Percentiles rank a stretch among this genome's conserved stretches.
Evolutionary conservation across 257 asterid species (phyloP).

Genomic region (Jaltomata sinuosa): DNA sequence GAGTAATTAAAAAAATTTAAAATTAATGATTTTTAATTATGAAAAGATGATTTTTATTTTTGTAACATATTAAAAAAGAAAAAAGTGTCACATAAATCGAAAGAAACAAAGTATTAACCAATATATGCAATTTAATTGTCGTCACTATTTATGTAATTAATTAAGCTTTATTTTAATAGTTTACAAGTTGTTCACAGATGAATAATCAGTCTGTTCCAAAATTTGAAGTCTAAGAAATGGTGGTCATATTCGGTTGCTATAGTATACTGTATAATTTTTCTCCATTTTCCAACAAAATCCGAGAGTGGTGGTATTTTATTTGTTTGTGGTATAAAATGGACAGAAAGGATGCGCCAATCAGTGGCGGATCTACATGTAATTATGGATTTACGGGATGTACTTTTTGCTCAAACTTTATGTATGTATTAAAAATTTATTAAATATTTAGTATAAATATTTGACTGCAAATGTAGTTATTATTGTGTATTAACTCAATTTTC

Average conservation of each 20-base stretch:
- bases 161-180: background rate
- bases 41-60: no score
- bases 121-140: background rate
- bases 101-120: background rate
- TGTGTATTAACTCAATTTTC: background rate
- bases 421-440: background rate
- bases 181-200: background rate
- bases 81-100: background rate
- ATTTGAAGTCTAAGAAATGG: background rate
- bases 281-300: background rate
- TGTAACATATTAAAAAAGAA: rapidly evolving
- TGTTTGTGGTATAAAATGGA: background rate
- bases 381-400: no score
- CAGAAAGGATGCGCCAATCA: background rate
- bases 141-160: background rate
- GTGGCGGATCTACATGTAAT: background rate
- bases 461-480: no score
- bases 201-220: background rate
- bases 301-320: background rate
- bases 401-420: background rate
- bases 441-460: no score
- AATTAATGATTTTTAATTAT: no score
- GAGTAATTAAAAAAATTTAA: no score
- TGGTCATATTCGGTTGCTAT: background rate
- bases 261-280: background rate